These are phyloP conservation scores for Cucurbita ficifolia DNA, from an alignment of 306 rosid species.

Conservation along the genomic window DNA sequence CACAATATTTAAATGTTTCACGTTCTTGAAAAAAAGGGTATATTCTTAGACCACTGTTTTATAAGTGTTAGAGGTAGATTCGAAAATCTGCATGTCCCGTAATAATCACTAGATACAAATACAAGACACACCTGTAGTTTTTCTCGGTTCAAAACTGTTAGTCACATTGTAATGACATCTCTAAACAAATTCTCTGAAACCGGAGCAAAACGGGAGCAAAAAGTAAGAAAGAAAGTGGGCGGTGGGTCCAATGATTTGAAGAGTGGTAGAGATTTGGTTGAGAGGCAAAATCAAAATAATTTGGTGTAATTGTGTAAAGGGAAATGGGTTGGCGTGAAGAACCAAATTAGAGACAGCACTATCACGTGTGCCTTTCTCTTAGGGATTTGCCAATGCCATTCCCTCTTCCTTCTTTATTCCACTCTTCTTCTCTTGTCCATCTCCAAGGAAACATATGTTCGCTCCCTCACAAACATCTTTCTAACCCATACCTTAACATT, in stretches of 20 bases:
- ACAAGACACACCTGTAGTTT: not conserved
- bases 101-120: too few relatives aligned
- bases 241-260: not conserved
- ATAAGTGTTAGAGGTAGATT: too few relatives aligned
- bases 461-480: not conserved
- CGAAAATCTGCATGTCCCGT: too few relatives aligned
- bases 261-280: not conserved
- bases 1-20: too few relatives aligned
- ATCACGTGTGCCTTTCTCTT: slow-evolving; percentile 10
- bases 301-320: not conserved
- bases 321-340: slow-evolving; percentile 3
- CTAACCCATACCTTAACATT: not conserved
- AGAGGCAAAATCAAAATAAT: slow-evolving; percentile 1
- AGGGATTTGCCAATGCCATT: slow-evolving; percentile 6
- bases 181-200: too few relatives aligned
- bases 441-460: slow-evolving; percentile 7
- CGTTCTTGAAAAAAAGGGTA: too few relatives aligned
- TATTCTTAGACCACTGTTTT: too few relatives aligned
- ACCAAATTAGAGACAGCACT: slow-evolving; percentile 2
- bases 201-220: too few relatives aligned
- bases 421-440: not conserved
- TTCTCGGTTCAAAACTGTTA: not conserved
- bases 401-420: not conserved
- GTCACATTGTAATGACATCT: too few relatives aligned
- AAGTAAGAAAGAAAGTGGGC: not conserved